phyloP scores from a whole-genome alignment of 2,329 filamentous ascomycete genomes.

The Fusarium multiceps region DNA sequence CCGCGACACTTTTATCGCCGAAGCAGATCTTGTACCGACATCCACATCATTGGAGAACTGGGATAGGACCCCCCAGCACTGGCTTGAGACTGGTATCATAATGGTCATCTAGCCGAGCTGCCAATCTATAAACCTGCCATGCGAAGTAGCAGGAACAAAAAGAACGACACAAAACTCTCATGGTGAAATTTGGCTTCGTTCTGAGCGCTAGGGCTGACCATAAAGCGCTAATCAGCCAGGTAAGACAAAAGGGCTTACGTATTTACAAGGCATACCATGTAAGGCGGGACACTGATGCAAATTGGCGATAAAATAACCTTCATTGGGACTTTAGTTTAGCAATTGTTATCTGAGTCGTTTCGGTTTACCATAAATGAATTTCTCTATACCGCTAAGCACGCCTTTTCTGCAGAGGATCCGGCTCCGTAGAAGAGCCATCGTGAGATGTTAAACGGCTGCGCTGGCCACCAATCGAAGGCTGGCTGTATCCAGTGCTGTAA shows the following conservation, averaged over 20 bases:
- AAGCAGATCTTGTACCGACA: conserved; percentile 76
- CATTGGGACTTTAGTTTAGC: not conserved
- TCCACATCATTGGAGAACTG: conserved; percentile 80
- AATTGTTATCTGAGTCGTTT: not conserved
- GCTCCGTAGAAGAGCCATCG: not conserved
- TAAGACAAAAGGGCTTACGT: not conserved
- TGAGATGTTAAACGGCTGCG: not conserved
- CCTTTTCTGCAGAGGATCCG: not conserved
- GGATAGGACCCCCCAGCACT: conserved; percentile 69
- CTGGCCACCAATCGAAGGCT: not conserved
- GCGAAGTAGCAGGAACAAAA: not conserved
- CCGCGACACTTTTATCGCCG: conserved; percentile 78
- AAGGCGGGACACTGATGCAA: not conserved
- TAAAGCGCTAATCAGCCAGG: not conserved
- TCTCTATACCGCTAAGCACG: not conserved
- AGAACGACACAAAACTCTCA: not conserved
- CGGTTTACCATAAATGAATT: no score
- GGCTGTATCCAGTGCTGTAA: not conserved
- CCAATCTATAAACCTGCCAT: not conserved
- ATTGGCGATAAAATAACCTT: not conserved
- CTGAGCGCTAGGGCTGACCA: not conserved
- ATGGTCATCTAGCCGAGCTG: not conserved
- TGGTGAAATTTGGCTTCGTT: not conserved
- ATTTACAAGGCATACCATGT: not conserved
- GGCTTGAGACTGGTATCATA: conserved; percentile 74